Conservation (phyloP, 768 basidiomycete species). For the Pleurotus eryngii region DNA sequence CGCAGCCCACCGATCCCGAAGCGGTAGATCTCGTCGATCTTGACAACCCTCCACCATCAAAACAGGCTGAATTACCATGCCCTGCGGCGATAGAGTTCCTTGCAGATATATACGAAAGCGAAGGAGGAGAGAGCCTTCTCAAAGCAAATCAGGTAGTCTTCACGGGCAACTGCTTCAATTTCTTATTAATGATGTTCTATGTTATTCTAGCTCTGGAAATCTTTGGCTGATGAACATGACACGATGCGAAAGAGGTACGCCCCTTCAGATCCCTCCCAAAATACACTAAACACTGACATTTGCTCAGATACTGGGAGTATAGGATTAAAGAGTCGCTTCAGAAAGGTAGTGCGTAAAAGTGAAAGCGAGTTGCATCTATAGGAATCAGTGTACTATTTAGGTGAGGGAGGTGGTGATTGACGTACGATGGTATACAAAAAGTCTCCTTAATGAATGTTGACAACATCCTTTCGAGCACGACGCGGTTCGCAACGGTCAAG, state of each 20-base stretch:
- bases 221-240: conserved; percentile 67
- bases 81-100: conserved; percentile 80
- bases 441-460: no score
- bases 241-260: conserved; percentile 71
- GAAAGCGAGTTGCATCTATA: not conserved
- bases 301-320: conserved; percentile 70
- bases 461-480: no score
- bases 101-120: conserved; percentile 69
- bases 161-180: not conserved
- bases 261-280: not conserved
- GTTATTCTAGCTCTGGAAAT: conserved; percentile 58
- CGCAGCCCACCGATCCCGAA: conserved; percentile 29
- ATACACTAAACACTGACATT: not conserved
- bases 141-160: conserved; percentile 48
- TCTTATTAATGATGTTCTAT: no score
- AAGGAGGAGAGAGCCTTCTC: conserved; percentile 41
- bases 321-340: conserved; percentile 54
- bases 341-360: conserved; percentile 9
- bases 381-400: no score
- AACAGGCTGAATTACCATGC: conserved; percentile 71
- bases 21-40: conserved; percentile 56
- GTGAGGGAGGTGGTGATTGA: no score
- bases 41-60: conserved; percentile 68
- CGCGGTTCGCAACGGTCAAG: no score
- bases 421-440: no score